These are phyloP conservation scores for Eremomyces bilateralis DNA, from an alignment of 495 filamentous ascomycete species.

Conservation along the genomic window DNA sequence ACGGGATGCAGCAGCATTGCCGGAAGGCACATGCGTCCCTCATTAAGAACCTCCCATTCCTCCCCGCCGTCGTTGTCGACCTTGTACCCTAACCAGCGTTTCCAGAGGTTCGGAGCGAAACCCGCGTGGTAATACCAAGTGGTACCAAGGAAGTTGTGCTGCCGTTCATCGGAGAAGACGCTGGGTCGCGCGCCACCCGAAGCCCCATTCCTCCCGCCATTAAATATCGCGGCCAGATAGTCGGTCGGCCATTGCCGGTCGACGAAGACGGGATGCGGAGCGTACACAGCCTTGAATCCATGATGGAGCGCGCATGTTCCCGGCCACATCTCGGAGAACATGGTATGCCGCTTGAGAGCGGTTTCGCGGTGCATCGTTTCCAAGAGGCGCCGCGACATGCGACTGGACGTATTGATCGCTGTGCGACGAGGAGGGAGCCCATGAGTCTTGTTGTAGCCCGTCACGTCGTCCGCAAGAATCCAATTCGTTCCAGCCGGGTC, in stretches of 20 bases:
- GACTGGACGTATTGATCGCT: slow-evolving; percentile 68
- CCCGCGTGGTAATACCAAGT: slow-evolving; percentile 93
- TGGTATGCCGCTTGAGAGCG: slow-evolving; percentile 54
- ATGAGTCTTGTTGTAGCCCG: slow-evolving; percentile 55
- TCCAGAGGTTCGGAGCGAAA: slow-evolving; percentile 64
- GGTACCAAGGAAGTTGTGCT: slow-evolving; percentile 73
- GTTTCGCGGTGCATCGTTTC: slow-evolving; percentile 80
- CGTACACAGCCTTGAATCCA: slow-evolving; percentile 85
- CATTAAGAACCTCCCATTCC: slow-evolving; percentile 47
- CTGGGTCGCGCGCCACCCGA: slow-evolving; percentile 47
- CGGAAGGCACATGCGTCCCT: slow-evolving; percentile 27
- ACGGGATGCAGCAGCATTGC: slow-evolving; percentile 62
- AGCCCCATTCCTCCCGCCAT: slow-evolving; percentile 64
- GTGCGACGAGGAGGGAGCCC: slow-evolving; percentile 58
- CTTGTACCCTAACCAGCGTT: slow-evolving; percentile 65
- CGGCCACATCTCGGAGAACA: slow-evolving; percentile 95
- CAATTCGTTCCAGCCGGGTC: slow-evolving; percentile 77
- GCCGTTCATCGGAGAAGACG: slow-evolving; percentile 56
- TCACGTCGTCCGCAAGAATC: slow-evolving; percentile 69
- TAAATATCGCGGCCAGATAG: slow-evolving; percentile 65
- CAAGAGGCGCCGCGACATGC: slow-evolving; percentile 65
- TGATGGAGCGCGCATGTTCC: slow-evolving; percentile 73
- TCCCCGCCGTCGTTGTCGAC: slow-evolving; percentile 77
- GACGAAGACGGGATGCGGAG: slow-evolving; percentile 76
- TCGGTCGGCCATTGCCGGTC: slow-evolving; percentile 72